Percentiles rank a stretch among this genome's conserved stretches.
Evolutionary conservation across 2,329 filamentous ascomycete species (phyloP).

Genomic region (Pseudogymnoascus verrucosus): DNA sequence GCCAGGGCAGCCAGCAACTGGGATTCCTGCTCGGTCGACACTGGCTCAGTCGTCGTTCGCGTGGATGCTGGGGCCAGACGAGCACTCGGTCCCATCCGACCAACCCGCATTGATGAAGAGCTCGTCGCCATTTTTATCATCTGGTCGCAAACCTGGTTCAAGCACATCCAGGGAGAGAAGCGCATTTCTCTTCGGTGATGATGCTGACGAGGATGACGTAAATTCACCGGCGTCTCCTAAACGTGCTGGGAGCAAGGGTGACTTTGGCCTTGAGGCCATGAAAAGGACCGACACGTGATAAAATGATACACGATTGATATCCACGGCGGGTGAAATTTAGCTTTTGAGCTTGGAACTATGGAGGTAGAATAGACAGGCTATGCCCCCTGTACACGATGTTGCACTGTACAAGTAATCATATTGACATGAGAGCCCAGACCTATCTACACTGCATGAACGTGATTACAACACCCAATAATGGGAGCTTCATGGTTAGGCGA

Average conservation of each 20-base stretch:
- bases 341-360: not conserved
- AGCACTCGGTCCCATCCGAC: conserved; percentile 15
- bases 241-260: conserved; percentile 21
- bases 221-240: conserved; percentile 14
- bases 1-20: conserved; percentile 26
- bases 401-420: not conserved
- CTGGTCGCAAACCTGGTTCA: conserved; percentile 20
- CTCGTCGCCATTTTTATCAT: conserved; percentile 24
- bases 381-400: not conserved
- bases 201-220: conserved; percentile 17
- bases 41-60: conserved; percentile 69
- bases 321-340: not conserved
- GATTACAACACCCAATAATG: not conserved
- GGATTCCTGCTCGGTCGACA: conserved; percentile 54
- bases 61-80: conserved; percentile 61
- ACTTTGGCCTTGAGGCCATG: conserved; percentile 24
- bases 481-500: not conserved
- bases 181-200: conserved; percentile 29
- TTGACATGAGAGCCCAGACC: not conserved
- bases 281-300: conserved; percentile 9
- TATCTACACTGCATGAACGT: not conserved
- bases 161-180: conserved; percentile 25
- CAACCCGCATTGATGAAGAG: conserved; percentile 22
- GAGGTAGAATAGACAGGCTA: not conserved
- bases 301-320: not conserved